Conservation (phyloP, 2,329 filamentous ascomycete species). For the Ampelomyces quisqualis region DNA sequence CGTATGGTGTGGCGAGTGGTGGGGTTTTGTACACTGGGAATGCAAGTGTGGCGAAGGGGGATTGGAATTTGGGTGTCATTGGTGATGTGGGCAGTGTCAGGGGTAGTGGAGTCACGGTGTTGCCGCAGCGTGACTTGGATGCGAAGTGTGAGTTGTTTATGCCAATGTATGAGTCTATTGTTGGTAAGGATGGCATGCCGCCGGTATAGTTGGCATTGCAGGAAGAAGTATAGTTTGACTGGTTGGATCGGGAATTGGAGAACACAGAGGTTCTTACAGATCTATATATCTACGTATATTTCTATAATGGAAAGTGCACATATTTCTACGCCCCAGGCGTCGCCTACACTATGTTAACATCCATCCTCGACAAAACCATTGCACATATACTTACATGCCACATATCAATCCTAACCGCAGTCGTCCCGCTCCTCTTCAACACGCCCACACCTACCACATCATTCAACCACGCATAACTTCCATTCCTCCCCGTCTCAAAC, state of each 20-base stretch:
- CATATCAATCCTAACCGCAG: conserved; percentile 28
- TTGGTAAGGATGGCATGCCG: conserved; percentile 16
- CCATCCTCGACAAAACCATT: not conserved
- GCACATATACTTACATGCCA: conserved; percentile 20
- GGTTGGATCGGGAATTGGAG: too few relatives aligned
- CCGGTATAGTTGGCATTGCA: not conserved
- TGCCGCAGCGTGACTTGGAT: conserved; percentile 18
- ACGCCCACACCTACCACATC: conserved; percentile 37
- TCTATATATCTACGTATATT: too few relatives aligned
- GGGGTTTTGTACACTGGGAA: conserved; percentile 8
- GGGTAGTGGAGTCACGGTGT: conserved; percentile 18
- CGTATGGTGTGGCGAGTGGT: conserved; percentile 10
- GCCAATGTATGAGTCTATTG: conserved; percentile 17
- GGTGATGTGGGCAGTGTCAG: conserved; percentile 20
- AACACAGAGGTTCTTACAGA: too few relatives aligned
- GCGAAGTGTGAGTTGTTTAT: conserved; percentile 16
- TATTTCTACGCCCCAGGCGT: not conserved
- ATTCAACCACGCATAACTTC: conserved; percentile 43
- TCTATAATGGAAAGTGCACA: too few relatives aligned
- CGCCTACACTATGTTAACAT: conserved; percentile 3
- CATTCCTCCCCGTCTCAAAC: conserved; percentile 39
- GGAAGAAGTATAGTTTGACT: too few relatives aligned
- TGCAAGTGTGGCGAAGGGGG: conserved; percentile 7
- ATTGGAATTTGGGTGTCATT: conserved; percentile 21
- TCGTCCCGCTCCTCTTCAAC: conserved; percentile 21